A percentile compares a stretch with the other conserved stretches of the same genome.
Conservation (phyloP, 306 rosid genomes). For the Prunus dulcis region DNA sequence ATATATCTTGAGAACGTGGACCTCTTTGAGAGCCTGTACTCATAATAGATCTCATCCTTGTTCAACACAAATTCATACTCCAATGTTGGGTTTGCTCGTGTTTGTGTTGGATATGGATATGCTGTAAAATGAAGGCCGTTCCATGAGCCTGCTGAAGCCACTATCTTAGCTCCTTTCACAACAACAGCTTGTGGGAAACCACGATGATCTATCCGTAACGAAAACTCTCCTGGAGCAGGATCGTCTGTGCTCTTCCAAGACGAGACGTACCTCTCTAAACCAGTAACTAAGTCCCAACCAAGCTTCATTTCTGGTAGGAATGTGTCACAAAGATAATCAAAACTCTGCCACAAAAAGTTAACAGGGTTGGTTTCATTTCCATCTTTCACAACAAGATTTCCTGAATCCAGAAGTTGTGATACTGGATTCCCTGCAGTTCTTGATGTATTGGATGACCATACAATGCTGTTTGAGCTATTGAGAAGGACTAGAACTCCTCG, state of each 20-base stretch:
- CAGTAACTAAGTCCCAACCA: constrained; percentile 37
- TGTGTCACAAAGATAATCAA: constrained; percentile 25
- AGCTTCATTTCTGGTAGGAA: constrained; percentile 15
- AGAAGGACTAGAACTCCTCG: constrained; percentile 18
- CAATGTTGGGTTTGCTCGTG: constrained; percentile 18
- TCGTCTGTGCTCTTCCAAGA: constrained; percentile 46
- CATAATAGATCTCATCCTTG: constrained; percentile 34
- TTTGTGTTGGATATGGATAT: not conserved
- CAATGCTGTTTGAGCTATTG: constrained; percentile 5
- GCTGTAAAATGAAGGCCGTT: not conserved
- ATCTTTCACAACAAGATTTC: constrained; percentile 42
- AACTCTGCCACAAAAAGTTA: constrained; percentile 40
- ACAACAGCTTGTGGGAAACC: constrained; percentile 27
- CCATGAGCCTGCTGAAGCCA: not conserved
- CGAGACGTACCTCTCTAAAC: constrained; percentile 21
- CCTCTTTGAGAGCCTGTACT: constrained; percentile 25
- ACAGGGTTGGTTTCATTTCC: not conserved
- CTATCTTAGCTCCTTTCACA: constrained; percentile 29
- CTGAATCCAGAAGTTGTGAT: constrained; percentile 21
- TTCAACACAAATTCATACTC: constrained; percentile 21
- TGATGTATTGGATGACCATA: constrained; percentile 45
- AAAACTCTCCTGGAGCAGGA: constrained; percentile 47
- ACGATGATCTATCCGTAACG: not conserved
- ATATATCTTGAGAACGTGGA: constrained; percentile 36
- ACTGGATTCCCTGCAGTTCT: not conserved